Evolutionary conservation across 1,284 basidiomycete species (phyloP).

Genomic region (Cryptococcus sp.): DNA sequence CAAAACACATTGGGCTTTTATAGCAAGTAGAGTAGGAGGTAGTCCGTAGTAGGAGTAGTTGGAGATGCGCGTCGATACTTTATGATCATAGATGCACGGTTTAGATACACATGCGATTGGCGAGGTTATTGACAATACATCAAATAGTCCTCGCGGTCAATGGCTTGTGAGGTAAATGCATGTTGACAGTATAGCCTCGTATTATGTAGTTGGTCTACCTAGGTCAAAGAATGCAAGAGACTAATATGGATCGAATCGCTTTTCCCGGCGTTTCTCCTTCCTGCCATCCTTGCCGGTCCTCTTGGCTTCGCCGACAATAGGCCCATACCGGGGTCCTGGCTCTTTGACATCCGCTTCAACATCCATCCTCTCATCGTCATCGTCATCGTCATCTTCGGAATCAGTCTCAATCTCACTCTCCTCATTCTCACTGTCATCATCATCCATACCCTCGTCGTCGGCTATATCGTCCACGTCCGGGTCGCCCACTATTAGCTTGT

Average conservation of each 20-base stretch:
- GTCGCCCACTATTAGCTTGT: slow-evolving; percentile 41
- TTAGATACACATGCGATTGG: no score
- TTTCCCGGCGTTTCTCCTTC: slow-evolving; percentile 19
- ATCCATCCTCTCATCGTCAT: slow-evolving; percentile 17
- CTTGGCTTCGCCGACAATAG: slow-evolving; percentile 16
- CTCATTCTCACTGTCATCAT: slow-evolving; percentile 38
- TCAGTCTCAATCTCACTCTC: slow-evolving; percentile 43
- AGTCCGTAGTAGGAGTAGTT: no score
- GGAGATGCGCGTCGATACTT: no score
- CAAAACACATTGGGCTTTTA: neutral
- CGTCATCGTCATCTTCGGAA: slow-evolving; percentile 18
- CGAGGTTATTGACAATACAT: no score
- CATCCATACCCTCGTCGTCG: slow-evolving; percentile 34
- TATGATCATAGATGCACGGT: no score
- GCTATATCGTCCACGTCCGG: slow-evolving; percentile 47
- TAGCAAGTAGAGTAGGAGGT: no score
- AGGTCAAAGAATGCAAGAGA: neutral
- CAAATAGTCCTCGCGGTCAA: no score
- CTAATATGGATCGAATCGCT: slow-evolving; percentile 22
- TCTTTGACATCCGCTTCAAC: slow-evolving; percentile 23
- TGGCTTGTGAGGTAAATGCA: no score
- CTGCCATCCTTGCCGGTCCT: slow-evolving; percentile 11
- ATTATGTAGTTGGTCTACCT: no score
- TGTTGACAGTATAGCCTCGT: no score
- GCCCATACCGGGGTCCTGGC: slow-evolving; percentile 25